These are phyloP conservation scores for Bruguiera hainesii DNA, from an alignment of 441 rosid genomes.

Conservation along the genomic window DNA sequence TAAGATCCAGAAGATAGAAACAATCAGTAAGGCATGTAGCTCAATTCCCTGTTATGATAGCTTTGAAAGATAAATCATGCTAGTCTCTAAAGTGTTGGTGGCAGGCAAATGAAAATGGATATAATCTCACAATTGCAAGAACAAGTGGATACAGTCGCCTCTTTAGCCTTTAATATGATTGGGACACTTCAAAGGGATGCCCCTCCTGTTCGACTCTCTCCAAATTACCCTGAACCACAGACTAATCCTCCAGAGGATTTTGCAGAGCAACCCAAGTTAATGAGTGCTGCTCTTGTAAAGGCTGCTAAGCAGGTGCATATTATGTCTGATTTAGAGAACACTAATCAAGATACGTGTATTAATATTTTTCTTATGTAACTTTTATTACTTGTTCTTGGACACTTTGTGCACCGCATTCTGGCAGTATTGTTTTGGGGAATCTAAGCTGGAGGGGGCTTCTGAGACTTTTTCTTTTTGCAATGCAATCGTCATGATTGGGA, in stretches of 20 bases:
- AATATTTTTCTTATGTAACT: too few species aligned
- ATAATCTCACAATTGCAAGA: conserved; percentile 95
- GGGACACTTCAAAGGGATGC: conserved; percentile 87
- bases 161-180: conserved; percentile 68
- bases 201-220: conserved; percentile 77
- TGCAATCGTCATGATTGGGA: too few species aligned
- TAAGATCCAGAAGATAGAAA: too few species aligned
- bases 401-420: too few species aligned
- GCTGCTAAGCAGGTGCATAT: conserved; percentile 84
- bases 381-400: too few species aligned
- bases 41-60: too few species aligned
- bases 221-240: conserved; percentile 81
- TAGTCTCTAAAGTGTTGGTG: too few species aligned
- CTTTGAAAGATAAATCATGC: too few species aligned
- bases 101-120: conserved; percentile 47
- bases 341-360: background rate
- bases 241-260: conserved; percentile 55
- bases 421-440: too few species aligned
- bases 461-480: too few species aligned
- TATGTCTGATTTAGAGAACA: background rate
- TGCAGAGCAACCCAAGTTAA: conserved; percentile 70
- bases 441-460: too few species aligned
- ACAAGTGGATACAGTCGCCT: conserved; percentile 76
- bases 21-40: too few species aligned
- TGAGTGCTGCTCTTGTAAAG: conserved; percentile 79